Percentiles rank a stretch among this genome's conserved stretches.
Evolutionary conservation across 192 early-diverging fungal genomes (phyloP).

Genomic region (Neocallimastix lanati): DNA sequence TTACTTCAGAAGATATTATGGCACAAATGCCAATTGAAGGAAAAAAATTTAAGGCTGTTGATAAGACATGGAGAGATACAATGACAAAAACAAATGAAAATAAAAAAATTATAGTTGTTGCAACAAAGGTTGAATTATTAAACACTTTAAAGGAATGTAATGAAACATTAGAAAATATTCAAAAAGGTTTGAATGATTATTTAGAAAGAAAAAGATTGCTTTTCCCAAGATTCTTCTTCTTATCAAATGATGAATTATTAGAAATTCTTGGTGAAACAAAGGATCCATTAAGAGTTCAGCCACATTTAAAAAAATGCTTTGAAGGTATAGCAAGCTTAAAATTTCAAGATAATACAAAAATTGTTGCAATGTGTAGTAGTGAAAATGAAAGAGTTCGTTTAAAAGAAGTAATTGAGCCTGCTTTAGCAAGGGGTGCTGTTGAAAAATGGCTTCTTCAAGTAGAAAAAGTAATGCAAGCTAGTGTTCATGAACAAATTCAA

Average conservation of each 20-base stretch:
- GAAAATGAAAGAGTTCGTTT: slow-evolving; percentile 36
- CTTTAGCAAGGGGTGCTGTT: slow-evolving; percentile 38
- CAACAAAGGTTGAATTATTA: slow-evolving; percentile 35
- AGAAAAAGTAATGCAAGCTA: slow-evolving; percentile 34
- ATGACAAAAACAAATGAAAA: slow-evolving; percentile 32
- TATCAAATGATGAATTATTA: slow-evolving; percentile 48
- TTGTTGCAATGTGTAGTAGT: slow-evolving; percentile 22
- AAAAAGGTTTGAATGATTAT: slow-evolving; percentile 42
- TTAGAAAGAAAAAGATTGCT: slow-evolving; percentile 35
- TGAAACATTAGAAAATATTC: slow-evolving; percentile 29
- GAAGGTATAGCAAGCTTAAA: slow-evolving; percentile 36
- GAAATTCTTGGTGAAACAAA: slow-evolving; percentile 47
- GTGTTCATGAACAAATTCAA: slow-evolving; percentile 24
- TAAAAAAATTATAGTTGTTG: slow-evolving; percentile 27
- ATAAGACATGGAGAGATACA: slow-evolving; percentile 34
- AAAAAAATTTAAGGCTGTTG: slow-evolving; percentile 36
- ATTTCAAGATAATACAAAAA: slow-evolving; percentile 35
- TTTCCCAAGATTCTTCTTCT: slow-evolving; percentile 45
- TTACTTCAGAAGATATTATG: slow-evolving; percentile 46
- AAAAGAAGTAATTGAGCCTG: slow-evolving; percentile 44
- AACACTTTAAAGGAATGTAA: slow-evolving; percentile 34
- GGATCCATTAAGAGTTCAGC: slow-evolving; percentile 41
- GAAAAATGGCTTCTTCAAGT: slow-evolving; percentile 38
- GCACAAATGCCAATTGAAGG: slow-evolving; percentile 52
- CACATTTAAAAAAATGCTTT: slow-evolving; percentile 46